Base-by-base conservation (phyloP, 2,329 filamentous ascomycete species). In the Trichoderma harzianum region DNA sequence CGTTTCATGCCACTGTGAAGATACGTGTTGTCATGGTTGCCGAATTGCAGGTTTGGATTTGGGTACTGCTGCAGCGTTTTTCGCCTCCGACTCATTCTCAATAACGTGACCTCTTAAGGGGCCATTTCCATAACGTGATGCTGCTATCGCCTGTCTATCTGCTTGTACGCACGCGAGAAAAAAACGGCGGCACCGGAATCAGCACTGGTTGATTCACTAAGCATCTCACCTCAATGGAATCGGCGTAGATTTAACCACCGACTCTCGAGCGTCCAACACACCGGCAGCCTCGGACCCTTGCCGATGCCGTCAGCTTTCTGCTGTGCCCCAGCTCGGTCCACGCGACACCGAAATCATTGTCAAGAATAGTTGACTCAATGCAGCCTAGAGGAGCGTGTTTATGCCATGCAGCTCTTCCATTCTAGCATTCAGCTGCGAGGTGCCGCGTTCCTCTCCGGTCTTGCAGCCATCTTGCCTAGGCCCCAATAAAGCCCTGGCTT, bases 251-350 rank as follows among this genome's bases (percentile, higher is more conserved):
- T 32, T n/a, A 28, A 32, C 16, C 16, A 51, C 66, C 57, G 39
- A 28, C 30, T 26, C n/a, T 11, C 14, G 12, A 60, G 55, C 34
- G 51, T 21, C 32, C n/a, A 36, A 36, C 28, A 36, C 36, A 21
- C 66, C 66, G 66, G 66, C 66, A 43, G n/a, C 30, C 24, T 43
- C 66, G 66, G 66, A 58, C 55, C 66, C 57, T 36, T 53, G 66
- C 28, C 28, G 26, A 53, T 62, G n/a, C 28, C 36, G 57, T 62
- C 66, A 62, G 66, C 57, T 28, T 53, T 21, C 34, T 36, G 34
- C 28, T 12, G 26, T 53, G 39, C 55, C 57, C 55, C 28, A 47
- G 28, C 28, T 62, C 66, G 39, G 34, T 10, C 36, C 57, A 69
- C 39, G 28, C 30, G 66, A 61, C 57, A n/a, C 57, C 57, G 57